Percentiles rank a stretch among this genome's conserved stretches.
These are phyloP conservation scores for Aureobasidium sp. DNA, from an alignment of 2,329 filamentous ascomycete species.

Conservation along the genomic window DNA sequence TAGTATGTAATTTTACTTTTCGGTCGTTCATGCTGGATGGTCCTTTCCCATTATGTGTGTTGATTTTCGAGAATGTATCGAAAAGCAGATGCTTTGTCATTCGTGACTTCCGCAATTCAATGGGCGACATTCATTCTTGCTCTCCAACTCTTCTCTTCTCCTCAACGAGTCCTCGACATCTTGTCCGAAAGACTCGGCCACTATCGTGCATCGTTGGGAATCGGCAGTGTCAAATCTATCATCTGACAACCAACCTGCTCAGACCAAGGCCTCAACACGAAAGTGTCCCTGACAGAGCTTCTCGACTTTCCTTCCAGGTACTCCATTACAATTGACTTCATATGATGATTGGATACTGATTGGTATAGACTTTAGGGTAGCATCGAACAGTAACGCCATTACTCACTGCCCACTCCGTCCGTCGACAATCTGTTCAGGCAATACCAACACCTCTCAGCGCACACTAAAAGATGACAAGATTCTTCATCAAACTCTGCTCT, in stretches of 20 bases:
- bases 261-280: not conserved
- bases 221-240: not conserved
- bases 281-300: not conserved
- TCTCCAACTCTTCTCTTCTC: not conserved
- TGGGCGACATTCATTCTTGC: not conserved
- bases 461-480: not conserved
- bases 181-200: no score
- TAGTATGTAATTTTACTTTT: slow-evolving; percentile 6
- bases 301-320: not conserved
- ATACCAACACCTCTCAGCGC: not conserved
- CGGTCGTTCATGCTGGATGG: not conserved
- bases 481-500: not conserved
- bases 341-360: not conserved
- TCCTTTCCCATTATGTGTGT: not conserved
- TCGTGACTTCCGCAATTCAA: not conserved
- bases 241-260: not conserved
- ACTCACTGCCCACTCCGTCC: not conserved
- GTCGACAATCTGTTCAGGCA: not conserved
- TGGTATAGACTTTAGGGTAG: not conserved
- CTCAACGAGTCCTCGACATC: no score
- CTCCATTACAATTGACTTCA: not conserved
- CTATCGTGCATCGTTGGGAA: no score
- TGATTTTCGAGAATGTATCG: no score
- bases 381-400: not conserved
- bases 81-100: no score